A percentile compares a stretch with the other conserved stretches of the same genome.
These are phyloP conservation scores for Litsea cubeba DNA, from an alignment of 164 flowering plant genomes.

Conservation along the genomic window DNA sequence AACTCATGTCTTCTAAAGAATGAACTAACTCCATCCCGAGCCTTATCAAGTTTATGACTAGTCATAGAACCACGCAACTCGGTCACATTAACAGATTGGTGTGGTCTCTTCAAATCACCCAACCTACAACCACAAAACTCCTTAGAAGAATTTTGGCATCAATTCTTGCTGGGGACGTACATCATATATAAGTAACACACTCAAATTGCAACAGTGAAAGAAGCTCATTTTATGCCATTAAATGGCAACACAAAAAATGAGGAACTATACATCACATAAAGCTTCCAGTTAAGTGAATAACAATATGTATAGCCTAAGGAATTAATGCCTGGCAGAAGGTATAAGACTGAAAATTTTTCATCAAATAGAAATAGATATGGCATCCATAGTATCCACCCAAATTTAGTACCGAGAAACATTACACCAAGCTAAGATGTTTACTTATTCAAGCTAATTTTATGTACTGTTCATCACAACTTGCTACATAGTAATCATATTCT, in stretches of 20 bases:
- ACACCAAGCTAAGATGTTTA: too few species aligned
- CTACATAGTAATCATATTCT: too few species aligned
- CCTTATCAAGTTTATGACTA: conserved; percentile 32
- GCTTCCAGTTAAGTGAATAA: not conserved
- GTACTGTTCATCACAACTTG: too few species aligned
- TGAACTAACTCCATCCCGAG: conserved; percentile 60
- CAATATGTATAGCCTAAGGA: too few species aligned
- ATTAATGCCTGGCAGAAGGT: not conserved
- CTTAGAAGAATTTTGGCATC: not conserved
- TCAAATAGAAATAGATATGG: not conserved
- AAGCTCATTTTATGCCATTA: not conserved
- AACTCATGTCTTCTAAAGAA: conserved; percentile 69
- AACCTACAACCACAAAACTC: conserved; percentile 41
- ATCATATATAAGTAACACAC: not conserved
- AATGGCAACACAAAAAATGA: not conserved
- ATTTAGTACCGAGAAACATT: too few species aligned
- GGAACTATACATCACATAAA: not conserved
- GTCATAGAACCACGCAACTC: conserved; percentile 18
- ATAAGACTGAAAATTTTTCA: not conserved
- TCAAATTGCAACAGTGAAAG: not conserved
- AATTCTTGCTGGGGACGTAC: not conserved
- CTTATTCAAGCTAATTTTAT: too few species aligned
- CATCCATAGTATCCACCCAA: too few species aligned
- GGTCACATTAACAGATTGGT: conserved; percentile 23
- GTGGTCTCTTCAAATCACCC: conserved; percentile 28